phyloP scores from a whole-genome alignment of 352 stramenopile genomes.

The Phytophthora multivora region DNA sequence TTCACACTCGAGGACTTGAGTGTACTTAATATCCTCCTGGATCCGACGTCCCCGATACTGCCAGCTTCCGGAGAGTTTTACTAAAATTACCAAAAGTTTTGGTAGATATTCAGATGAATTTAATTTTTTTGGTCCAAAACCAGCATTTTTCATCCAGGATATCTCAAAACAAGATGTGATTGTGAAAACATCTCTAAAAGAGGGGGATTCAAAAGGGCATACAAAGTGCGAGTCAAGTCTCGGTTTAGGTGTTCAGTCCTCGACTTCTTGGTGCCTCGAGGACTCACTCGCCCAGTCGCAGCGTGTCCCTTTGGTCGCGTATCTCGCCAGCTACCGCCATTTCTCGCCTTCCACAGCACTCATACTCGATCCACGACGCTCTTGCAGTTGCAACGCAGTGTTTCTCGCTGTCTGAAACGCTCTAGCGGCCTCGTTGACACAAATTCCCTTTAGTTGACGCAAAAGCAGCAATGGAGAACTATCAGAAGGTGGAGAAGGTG shows the following conservation, averaged over 20 bases:
- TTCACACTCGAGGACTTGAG: neutral
- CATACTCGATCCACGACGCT: neutral
- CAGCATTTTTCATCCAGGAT: too few species aligned
- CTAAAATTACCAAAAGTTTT: slow-evolving; percentile 1
- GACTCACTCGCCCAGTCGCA: slow-evolving; percentile 13
- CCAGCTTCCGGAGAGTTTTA: too few species aligned
- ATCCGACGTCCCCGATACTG: neutral
- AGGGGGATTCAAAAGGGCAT: neutral
- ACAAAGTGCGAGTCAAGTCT: slow-evolving; percentile 16
- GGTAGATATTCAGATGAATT: too few species aligned
- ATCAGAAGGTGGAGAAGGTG: slow-evolving; percentile 88
- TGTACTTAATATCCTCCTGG: neutral
- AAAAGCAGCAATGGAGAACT: slow-evolving; percentile 71
- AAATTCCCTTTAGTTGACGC: neutral
- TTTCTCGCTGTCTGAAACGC: neutral
- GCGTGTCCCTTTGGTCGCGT: neutral
- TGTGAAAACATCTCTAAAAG: neutral
- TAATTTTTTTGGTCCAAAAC: too few species aligned
- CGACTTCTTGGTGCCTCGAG: slow-evolving; percentile 27
- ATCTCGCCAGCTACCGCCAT: neutral
- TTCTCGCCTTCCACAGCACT: neutral
- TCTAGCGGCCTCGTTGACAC: neutral
- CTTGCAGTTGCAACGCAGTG: slow-evolving; percentile 1
- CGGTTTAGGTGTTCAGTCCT: slow-evolving; percentile 23
- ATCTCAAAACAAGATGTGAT: neutral